Percentiles rank a stretch among this genome's conserved stretches.
Conservation (phyloP, 1,284 basidiomycete species). For the Apiotrichum gamsii region DNA sequence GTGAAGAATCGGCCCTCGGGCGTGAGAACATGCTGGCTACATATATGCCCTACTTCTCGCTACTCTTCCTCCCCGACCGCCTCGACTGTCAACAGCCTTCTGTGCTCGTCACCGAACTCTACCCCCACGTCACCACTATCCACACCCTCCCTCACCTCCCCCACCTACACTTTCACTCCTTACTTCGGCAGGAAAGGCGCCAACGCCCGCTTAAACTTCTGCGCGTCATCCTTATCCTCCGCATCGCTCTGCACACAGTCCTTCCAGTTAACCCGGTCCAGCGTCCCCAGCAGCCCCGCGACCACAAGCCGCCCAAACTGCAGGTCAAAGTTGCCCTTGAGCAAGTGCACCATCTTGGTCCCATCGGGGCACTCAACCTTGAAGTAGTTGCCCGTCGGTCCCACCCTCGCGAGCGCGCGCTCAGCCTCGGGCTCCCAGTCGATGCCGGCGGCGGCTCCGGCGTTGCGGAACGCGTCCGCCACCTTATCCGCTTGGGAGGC, state of each 20-base stretch:
- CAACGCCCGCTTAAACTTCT: constrained; percentile 75
- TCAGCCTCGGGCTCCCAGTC: constrained; percentile 61
- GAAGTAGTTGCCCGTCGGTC: constrained; percentile 65
- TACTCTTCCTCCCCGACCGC: no score
- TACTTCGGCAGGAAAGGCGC: constrained; percentile 53
- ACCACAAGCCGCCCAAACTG: constrained; percentile 85
- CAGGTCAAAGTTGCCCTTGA: constrained; percentile 75
- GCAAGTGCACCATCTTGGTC: constrained; percentile 72
- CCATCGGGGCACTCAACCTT: constrained; percentile 82
- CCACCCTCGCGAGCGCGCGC: constrained; percentile 54
- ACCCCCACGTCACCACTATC: no score
- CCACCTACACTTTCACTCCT: neutral
- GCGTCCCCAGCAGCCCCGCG: constrained; percentile 63
- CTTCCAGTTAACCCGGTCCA: constrained; percentile 84
- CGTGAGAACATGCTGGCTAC: no score
- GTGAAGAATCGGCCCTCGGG: no score
- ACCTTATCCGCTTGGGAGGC: constrained; percentile 56
- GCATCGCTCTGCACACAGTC: constrained; percentile 69
- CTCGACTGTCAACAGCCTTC: no score
- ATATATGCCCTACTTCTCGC: no score
- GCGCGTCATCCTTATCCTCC: constrained; percentile 72
- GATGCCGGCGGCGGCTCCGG: constrained; percentile 60
- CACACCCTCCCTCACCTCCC: no score
- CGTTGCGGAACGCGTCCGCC: constrained; percentile 62
- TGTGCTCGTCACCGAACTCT: no score